phyloP scores from a whole-genome alignment of 768 basidiomycete species.

The Termitomyces sp. region DNA sequence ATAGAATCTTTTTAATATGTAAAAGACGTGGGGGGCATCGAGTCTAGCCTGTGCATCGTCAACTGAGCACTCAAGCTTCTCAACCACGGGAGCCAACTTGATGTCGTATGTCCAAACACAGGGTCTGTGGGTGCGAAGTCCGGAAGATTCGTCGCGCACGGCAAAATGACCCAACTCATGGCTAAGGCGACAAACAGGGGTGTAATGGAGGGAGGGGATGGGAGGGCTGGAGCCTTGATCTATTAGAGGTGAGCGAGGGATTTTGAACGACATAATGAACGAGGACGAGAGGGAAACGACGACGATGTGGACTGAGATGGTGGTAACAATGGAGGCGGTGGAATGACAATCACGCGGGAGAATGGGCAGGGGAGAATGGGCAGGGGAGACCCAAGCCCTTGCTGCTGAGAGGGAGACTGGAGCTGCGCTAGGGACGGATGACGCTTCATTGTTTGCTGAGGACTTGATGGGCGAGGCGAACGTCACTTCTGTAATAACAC shows the following conservation, averaged over 20 bases:
- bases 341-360: too few relatives aligned
- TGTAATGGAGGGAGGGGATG: constrained; percentile 9
- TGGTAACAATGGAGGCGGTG: constrained; percentile 9
- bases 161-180: too few relatives aligned
- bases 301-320: background rate
- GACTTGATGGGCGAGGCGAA: constrained; percentile 16
- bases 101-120: constrained; percentile 24
- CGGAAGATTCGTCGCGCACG: constrained; percentile 32
- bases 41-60: constrained; percentile 19
- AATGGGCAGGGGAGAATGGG: too few relatives aligned
- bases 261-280: constrained; percentile 12
- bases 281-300: constrained; percentile 5
- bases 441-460: constrained; percentile 18
- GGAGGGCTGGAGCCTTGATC: constrained; percentile 21
- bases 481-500: too few relatives aligned
- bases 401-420: constrained; percentile 18
- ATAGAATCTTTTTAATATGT: too few relatives aligned
- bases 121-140: constrained; percentile 21
- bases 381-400: constrained; percentile 12
- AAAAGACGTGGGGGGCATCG: background rate
- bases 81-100: constrained; percentile 32
- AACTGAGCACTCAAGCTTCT: constrained; percentile 19
- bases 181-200: constrained; percentile 3
- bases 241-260: constrained; percentile 20
- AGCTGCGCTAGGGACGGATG: constrained; percentile 25